These are phyloP conservation scores for Benincasa hispida DNA, from an alignment of 306 rosid genomes.

Conservation along the genomic window DNA sequence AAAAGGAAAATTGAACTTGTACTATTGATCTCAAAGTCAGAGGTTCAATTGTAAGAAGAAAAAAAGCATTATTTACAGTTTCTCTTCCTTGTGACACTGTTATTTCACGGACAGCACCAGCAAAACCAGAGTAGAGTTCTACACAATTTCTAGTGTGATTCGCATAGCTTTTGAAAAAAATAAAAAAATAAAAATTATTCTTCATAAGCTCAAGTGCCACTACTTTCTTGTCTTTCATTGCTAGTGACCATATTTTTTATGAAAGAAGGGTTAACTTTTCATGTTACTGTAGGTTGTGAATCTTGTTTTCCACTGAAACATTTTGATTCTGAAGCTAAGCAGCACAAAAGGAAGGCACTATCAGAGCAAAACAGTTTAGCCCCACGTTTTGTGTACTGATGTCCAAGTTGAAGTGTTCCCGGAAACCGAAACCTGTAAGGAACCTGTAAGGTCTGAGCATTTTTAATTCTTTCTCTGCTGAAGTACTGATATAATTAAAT, in stretches of 20 bases:
- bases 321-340: background rate
- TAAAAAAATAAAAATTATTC: too few species aligned
- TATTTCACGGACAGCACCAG: too few species aligned
- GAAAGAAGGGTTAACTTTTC: background rate
- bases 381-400: background rate
- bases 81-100: too few species aligned
- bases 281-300: background rate
- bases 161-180: too few species aligned
- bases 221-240: background rate
- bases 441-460: constrained; percentile 42
- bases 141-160: too few species aligned
- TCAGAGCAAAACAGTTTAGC: background rate
- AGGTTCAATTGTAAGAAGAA: too few species aligned
- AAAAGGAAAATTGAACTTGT: too few species aligned
- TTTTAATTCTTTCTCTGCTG: background rate
- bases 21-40: too few species aligned
- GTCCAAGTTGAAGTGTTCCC: constrained; percentile 19
- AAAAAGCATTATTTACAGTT: too few species aligned
- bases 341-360: background rate
- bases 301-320: background rate
- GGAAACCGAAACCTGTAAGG: too few species aligned
- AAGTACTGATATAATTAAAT: too few species aligned
- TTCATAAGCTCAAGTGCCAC: background rate
- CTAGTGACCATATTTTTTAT: background rate
- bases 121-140: too few species aligned